A percentile compares a stretch with the other conserved stretches of the same genome.
These are phyloP conservation scores for Limnanthes douglasii DNA, from an alignment of 345 rosid genomes.

Conservation along the genomic window DNA sequence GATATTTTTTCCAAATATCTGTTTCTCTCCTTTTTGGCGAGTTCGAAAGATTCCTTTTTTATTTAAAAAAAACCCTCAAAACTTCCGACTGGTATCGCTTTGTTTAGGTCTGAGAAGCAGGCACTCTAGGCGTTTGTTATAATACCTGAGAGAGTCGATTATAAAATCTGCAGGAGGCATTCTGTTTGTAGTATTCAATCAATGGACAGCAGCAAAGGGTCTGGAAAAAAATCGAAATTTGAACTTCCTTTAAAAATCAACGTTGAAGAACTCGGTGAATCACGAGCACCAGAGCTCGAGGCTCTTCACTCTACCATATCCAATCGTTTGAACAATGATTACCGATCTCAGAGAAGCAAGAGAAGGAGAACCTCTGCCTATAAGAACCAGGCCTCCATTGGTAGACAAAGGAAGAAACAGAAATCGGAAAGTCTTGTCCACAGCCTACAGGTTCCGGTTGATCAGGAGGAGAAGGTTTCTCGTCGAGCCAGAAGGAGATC, in stretches of 20 bases:
- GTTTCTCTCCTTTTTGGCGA: too few species aligned
- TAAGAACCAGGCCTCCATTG: constrained; percentile 33
- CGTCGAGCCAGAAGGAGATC: constrained; percentile 46
- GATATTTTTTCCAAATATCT: too few species aligned
- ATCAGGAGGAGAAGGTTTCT: constrained; percentile 14
- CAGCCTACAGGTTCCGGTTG: constrained; percentile 7
- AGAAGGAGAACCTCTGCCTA: constrained; percentile 72
- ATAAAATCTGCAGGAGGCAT: too few species aligned
- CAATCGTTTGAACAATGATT: constrained; percentile 36
- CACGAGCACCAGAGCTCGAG: constrained; percentile 57
- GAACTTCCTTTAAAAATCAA: constrained; percentile 45
- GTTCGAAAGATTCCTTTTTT: too few species aligned
- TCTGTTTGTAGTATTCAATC: too few species aligned
- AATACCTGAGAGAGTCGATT: too few species aligned
- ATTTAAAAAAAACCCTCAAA: too few species aligned
- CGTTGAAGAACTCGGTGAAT: constrained; percentile 52
- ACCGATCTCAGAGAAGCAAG: constrained; percentile 49
- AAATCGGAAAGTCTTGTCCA: constrained; percentile 12
- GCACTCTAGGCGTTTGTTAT: too few species aligned
- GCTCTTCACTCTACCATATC: constrained; percentile 46
- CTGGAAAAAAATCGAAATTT: constrained; percentile 9
- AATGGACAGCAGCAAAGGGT: constrained; percentile 18
- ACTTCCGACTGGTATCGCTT: too few species aligned
- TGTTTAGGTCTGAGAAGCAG: too few species aligned
- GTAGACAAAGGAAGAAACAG: constrained; percentile 28